These are phyloP conservation scores for Echinochloa phyllopogon DNA, from an alignment of 176 grass and related monocot genomes.

Conservation along the genomic window DNA sequence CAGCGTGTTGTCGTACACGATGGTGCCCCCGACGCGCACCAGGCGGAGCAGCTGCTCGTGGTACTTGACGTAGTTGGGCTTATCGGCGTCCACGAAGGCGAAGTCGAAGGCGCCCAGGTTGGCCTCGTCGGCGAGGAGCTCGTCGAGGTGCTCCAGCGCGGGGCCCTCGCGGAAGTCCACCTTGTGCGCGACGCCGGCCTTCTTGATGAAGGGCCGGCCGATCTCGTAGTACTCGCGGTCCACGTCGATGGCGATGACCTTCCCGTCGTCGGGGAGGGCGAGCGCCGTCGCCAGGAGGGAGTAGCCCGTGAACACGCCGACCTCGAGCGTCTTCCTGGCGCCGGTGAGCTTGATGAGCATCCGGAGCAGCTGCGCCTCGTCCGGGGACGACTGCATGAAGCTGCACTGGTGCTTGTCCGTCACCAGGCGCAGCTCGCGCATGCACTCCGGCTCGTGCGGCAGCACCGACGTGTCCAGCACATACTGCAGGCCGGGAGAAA, in stretches of 20 bases:
- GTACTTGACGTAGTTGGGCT: conserved; percentile 62
- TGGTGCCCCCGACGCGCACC: conserved; percentile 59
- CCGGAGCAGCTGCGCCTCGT: conserved; percentile 68
- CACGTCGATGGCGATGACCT: conserved; percentile 63
- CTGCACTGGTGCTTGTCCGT: conserved; percentile 54
- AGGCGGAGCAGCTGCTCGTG: conserved; percentile 55
- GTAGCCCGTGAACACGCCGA: conserved; percentile 88
- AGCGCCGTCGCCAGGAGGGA: conserved; percentile 78
- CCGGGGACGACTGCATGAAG: conserved; percentile 54
- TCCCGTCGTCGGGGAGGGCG: conserved; percentile 67
- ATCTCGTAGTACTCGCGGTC: conserved; percentile 53
- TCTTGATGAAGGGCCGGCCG: conserved; percentile 54
- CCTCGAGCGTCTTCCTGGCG: conserved; percentile 66
- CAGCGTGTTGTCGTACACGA: conserved; percentile 78
- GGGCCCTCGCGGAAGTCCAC: conserved; percentile 66
- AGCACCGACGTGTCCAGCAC: conserved; percentile 77
- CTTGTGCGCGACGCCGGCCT: conserved; percentile 61
- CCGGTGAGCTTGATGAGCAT: conserved; percentile 83
- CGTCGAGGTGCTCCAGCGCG: conserved; percentile 45
- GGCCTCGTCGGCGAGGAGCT: conserved; percentile 51
- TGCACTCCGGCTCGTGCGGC: conserved; percentile 63
- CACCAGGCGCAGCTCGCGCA: conserved; percentile 69
- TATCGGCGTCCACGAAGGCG: conserved; percentile 75
- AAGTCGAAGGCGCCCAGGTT: conserved; percentile 64
- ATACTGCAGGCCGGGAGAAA: conserved; percentile 38